phyloP scores from a whole-genome alignment of 1,284 basidiomycete species.

The Lentinus polychrous region DNA sequence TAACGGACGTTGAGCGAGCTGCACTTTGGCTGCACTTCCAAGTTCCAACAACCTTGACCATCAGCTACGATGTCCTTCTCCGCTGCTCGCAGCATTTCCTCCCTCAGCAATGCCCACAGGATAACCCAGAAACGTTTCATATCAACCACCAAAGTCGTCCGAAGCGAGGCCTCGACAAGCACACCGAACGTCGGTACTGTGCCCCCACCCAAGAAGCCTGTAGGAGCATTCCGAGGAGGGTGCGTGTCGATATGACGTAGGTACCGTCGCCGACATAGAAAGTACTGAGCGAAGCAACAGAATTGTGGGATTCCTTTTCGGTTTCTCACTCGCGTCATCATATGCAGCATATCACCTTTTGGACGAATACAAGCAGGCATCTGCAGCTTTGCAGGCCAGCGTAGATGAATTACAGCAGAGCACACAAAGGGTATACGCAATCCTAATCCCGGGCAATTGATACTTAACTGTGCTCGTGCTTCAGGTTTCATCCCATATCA shows the following conservation, averaged over 20 bases:
- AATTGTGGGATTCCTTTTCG: slow-evolving; percentile 84
- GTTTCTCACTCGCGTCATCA: slow-evolving; percentile 80
- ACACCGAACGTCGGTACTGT: slow-evolving; percentile 48
- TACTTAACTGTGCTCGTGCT: background rate
- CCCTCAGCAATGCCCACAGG: slow-evolving; percentile 21
- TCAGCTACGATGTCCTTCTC: slow-evolving; percentile 31
- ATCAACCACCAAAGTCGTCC: slow-evolving; percentile 31
- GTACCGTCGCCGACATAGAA: background rate
- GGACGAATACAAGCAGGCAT: slow-evolving; percentile 86
- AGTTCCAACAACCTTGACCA: background rate
- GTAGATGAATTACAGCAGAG: slow-evolving; percentile 82
- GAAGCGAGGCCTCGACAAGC: slow-evolving; percentile 33
- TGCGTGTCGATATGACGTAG: slow-evolving; percentile 29
- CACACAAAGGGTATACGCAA: slow-evolving; percentile 62
- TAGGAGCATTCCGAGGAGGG: slow-evolving; percentile 85
- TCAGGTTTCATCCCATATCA: slow-evolving; percentile 79
- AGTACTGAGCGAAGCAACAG: slow-evolving; percentile 31
- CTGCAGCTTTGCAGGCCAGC: slow-evolving; percentile 75
- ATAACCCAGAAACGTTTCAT: slow-evolving; percentile 22
- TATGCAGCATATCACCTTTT: slow-evolving; percentile 83
- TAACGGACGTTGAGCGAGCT: too few species aligned
- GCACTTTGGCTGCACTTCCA: too few species aligned
- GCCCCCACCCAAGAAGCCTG: slow-evolving; percentile 64
- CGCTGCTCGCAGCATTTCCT: slow-evolving; percentile 31
- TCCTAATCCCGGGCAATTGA: background rate